Evolutionary conservation across 1,139 yeast species (phyloP).

Genomic region (Pichia sorboxylosa): DNA sequence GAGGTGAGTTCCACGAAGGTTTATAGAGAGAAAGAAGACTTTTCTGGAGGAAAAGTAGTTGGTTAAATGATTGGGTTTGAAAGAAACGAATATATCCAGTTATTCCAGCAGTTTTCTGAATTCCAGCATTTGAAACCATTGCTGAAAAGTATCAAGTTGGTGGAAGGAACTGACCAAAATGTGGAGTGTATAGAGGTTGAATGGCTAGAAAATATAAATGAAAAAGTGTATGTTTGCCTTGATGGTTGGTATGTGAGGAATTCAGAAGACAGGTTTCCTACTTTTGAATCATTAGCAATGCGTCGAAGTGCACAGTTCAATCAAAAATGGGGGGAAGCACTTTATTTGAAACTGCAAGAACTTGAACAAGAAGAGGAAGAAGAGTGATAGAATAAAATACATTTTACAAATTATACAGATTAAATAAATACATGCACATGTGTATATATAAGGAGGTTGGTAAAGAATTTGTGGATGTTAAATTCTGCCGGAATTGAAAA

Average conservation of each 20-base stretch:
- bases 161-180: no score
- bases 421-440: no score
- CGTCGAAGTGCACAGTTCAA: slow-evolving; percentile 13
- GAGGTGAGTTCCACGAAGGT: no score
- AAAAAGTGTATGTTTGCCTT: slow-evolving; percentile 9
- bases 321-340: slow-evolving; percentile 12
- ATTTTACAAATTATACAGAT: background rate
- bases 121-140: slow-evolving; percentile 5
- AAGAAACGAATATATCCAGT: background rate
- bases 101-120: slow-evolving; percentile 4
- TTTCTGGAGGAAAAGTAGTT: no score
- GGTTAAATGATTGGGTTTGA: no score
- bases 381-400: no score
- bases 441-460: background rate
- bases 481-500: slow-evolving; percentile 42
- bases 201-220: slow-evolving; percentile 6
- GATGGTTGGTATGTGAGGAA: slow-evolving; percentile 18
- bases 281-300: slow-evolving; percentile 20
- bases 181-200: no score
- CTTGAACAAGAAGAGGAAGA: slow-evolving; percentile 3
- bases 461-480: slow-evolving; percentile 12
- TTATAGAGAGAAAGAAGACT: no score
- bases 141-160: no score
- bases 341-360: slow-evolving; percentile 9
- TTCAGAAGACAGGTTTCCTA: slow-evolving; percentile 12